Conservation (phyloP, 2,329 filamentous ascomycete species). For the Colletotrichum lentis region DNA sequence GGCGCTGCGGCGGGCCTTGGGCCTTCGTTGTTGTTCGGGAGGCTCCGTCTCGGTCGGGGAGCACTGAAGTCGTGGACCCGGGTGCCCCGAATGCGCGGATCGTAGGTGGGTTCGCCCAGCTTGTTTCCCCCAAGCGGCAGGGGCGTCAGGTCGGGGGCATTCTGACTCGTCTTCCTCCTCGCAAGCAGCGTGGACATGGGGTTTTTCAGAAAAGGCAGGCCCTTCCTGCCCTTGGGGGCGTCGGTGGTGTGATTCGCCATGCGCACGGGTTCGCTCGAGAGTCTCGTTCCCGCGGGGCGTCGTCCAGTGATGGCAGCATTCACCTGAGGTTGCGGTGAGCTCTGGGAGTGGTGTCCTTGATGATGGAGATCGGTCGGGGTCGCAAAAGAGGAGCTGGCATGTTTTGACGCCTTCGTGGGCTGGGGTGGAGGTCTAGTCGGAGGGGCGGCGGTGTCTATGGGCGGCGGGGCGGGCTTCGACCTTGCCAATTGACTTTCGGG, state of each 20-base stretch:
- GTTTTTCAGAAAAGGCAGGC: conserved; percentile 66
- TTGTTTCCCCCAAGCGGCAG: conserved; percentile 50
- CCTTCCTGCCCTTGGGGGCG: conserved; percentile 59
- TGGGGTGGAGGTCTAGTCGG: conserved; percentile 44
- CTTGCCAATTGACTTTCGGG: conserved; percentile 43
- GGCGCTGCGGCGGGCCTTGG: neutral
- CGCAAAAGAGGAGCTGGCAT: conserved; percentile 57
- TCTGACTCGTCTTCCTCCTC: conserved; percentile 64
- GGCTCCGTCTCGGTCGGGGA: conserved; percentile 57
- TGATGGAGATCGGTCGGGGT: conserved; percentile 59
- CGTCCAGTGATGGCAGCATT: conserved; percentile 47
- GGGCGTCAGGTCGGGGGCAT: conserved; percentile 53
- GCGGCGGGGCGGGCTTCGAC: conserved; percentile 48
- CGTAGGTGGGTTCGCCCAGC: conserved; percentile 60
- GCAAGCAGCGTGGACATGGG: conserved; percentile 66
- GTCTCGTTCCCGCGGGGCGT: conserved; percentile 53
- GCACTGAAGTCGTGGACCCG: conserved; percentile 72
- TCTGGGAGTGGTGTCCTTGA: conserved; percentile 15
- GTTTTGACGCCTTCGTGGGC: conserved; percentile 45
- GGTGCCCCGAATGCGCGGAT: conserved; percentile 71
- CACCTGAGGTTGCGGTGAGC: conserved; percentile 5
- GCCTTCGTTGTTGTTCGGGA: conserved; percentile 45
- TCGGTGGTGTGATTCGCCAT: conserved; percentile 49
- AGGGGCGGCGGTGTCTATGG: conserved; percentile 47
- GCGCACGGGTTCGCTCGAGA: conserved; percentile 51